Percentiles rank a stretch among this genome's conserved stretches.
These are phyloP conservation scores for Centella asiatica DNA, from an alignment of 129 eudicot genomes.

Conservation along the genomic window DNA sequence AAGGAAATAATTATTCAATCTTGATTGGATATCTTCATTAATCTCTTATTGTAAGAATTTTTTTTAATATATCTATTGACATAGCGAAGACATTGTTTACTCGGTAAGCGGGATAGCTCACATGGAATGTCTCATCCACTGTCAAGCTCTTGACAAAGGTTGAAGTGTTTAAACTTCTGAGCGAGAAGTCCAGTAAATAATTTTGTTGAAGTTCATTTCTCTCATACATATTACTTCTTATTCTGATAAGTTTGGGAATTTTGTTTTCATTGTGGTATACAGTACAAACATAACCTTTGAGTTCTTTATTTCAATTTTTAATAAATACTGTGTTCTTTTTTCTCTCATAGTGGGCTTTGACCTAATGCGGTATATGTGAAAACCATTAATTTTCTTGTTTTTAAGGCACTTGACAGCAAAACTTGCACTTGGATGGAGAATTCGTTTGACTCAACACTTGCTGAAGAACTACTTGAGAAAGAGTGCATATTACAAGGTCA, in stretches of 20 bases:
- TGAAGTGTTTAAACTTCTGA: no score
- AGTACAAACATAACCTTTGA: no score
- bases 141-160: not conserved
- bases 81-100: not conserved
- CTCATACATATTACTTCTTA: no score
- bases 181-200: no score
- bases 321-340: not conserved
- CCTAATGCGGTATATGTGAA: not conserved
- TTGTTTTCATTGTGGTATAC: no score
- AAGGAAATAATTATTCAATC: no score
- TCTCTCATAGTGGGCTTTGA: not conserved
- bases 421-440: conserved; percentile 97
- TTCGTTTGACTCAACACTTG: conserved; percentile 81
- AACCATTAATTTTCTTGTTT: conserved; percentile 11
- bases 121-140: not conserved
- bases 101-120: not conserved
- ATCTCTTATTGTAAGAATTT: no score
- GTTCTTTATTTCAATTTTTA: no score
- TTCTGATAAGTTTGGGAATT: no score
- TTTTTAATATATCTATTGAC: not conserved
- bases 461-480: conserved; percentile 75
- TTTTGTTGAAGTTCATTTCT: no score
- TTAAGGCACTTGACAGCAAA: conserved; percentile 86
- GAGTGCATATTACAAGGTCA: conserved; percentile 98
- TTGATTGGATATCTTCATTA: no score